Conservation (phyloP, 768 basidiomycete genomes). For the Cyclocybe cylindracea region DNA sequence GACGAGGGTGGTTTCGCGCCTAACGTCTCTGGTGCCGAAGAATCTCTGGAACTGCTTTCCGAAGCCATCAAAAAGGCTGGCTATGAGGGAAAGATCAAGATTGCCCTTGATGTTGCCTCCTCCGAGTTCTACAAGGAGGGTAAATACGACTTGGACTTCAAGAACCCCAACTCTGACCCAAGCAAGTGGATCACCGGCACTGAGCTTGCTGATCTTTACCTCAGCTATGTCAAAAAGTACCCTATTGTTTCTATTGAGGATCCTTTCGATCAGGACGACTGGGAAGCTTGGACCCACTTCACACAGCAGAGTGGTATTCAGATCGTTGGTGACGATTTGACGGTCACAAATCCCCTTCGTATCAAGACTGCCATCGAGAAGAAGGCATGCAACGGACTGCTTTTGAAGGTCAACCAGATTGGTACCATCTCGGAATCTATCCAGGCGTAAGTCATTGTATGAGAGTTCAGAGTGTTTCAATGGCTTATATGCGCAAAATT, state of each 20-base stretch:
- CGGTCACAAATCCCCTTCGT: conserved; percentile 94
- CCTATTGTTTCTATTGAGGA: conserved; percentile 96
- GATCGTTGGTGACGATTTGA: conserved; percentile 95
- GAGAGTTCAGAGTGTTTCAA: not conserved
- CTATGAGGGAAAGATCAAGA: conserved; percentile 98
- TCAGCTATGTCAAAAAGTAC: conserved; percentile 86
- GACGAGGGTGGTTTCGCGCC: conserved; percentile 99
- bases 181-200: conserved; percentile 93
- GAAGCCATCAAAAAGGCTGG: conserved; percentile 99
- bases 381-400: conserved; percentile 98
- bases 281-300: conserved; percentile 97
- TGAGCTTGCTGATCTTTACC: conserved; percentile 92
- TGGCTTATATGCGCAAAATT: conserved; percentile 4
- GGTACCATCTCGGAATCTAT: conserved; percentile 99
- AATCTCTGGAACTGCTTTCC: conserved; percentile 91
- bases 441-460: conserved; percentile 74
- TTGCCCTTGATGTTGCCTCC: conserved; percentile 96
- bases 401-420: conserved; percentile 99
- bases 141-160: conserved; percentile 98
- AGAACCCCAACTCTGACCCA: conserved; percentile 99
- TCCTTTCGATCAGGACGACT: conserved; percentile 99
- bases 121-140: conserved; percentile 99
- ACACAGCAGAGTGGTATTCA: conserved; percentile 79
- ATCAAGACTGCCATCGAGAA: conserved; percentile 99
- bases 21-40: conserved; percentile 95